Conservation (phyloP, 1,139 yeast species). For the Scheffersomyces lignicola region DNA sequence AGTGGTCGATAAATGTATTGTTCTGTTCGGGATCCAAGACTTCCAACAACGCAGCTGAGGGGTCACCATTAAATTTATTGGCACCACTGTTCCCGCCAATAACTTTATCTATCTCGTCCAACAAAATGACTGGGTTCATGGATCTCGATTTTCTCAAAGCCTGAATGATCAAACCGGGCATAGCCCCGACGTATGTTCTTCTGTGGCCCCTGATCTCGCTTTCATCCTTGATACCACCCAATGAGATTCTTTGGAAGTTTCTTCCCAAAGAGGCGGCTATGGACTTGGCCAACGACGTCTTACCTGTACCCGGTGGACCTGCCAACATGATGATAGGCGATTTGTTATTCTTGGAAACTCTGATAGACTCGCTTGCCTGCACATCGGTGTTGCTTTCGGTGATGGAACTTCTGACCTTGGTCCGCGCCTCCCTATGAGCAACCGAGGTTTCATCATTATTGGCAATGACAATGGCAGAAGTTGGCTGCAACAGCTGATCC, state of each 20-base stretch:
- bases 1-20: slow-evolving; percentile 75
- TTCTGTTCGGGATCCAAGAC: slow-evolving; percentile 93
- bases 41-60: slow-evolving; percentile 86
- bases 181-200: slow-evolving; percentile 89
- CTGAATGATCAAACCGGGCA: slow-evolving; percentile 86
- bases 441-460: slow-evolving; percentile 35
- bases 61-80: slow-evolving; percentile 73
- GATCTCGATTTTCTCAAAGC: slow-evolving; percentile 76
- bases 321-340: slow-evolving; percentile 80
- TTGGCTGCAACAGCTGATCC: slow-evolving; percentile 4
- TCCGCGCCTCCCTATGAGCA: slow-evolving; percentile 29
- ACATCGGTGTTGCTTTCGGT: slow-evolving; percentile 10
- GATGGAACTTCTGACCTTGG: slow-evolving; percentile 23
- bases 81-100: slow-evolving; percentile 56
- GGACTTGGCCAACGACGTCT: slow-evolving; percentile 85
- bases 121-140: slow-evolving; percentile 84
- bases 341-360: slow-evolving; percentile 40
- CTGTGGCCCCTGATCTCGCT: slow-evolving; percentile 92
- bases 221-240: slow-evolving; percentile 89
- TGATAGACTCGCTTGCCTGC: slow-evolving; percentile 18
- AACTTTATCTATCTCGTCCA: slow-evolving; percentile 89
- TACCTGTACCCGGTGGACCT: slow-evolving; percentile 97
- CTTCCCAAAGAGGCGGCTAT: slow-evolving; percentile 81
- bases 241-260: slow-evolving; percentile 77
- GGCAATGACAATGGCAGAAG: slow-evolving; percentile 33